Evolutionary conservation across 2,329 filamentous ascomycete species (phyloP), one percentile per base, ranked within the genome.

Genomic region (Fusarium sp.): DNA sequence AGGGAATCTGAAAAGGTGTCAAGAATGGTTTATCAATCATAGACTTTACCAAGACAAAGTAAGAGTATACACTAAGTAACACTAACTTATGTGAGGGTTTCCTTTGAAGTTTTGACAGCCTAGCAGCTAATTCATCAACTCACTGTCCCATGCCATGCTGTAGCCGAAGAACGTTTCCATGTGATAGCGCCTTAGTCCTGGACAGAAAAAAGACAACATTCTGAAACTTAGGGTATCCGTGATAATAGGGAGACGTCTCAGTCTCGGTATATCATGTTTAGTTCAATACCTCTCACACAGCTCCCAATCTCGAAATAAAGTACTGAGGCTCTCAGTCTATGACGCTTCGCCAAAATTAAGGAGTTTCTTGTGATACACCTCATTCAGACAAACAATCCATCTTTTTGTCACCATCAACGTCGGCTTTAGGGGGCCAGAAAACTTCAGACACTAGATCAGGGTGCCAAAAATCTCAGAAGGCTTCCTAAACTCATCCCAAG

Each of bases 81-180:
- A 39, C 55, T 63, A 61, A 31, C 15, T 46, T 29, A 33, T 35
- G 41, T 31, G 18, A 69, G 29, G 49, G 18, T 39, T 42, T 31
- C 25, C 15, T 44, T 22, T 52, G 14, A n/a, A 7, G 9, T 29
- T 68, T 69, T 68, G 65, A 57, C 57, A 64, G 65, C 22, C 27
- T 41, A 7, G 42, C 41, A 42, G 35, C 46, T 20, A 61, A 55
- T 60, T 47, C 52, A 46, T 39, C 41, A 29, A 49, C 63, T 53
- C 31, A 63, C 27, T 55, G 36, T n/a, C 22, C 41, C 42, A 29
- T 38, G 25, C 25, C 42, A 7, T n/a, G 29, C 29, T 65, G 38
- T 47, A 45, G 54, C 54, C 60, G 66, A 68, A 35, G 33, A 69
- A 50, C 54, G 41, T 68, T 74, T 62, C 59, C 72, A 76, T 76